Base-by-base conservation (phyloP, 352 stramenopile species). In the Globisporangium lucens region DNA sequence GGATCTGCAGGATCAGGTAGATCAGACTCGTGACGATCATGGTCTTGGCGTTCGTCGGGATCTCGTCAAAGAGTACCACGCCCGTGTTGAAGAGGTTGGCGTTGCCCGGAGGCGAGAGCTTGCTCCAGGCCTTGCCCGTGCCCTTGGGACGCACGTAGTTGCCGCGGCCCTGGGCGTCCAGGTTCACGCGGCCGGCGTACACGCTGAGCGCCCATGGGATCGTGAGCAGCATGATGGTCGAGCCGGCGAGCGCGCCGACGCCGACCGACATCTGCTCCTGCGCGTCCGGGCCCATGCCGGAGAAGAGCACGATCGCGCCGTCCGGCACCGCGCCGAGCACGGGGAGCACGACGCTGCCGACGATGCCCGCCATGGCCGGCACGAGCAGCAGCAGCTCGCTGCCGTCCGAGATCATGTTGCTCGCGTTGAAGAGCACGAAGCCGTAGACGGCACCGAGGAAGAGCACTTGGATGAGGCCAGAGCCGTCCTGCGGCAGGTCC, bases 211-310 rank as follows among this genome's bases (percentile, higher is more conserved):
- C 94, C 94, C 96, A 99, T 22, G 98, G 97, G 51, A 99, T 96
- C n/a, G 97, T 99, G 65, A 99, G 83, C 67, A 99, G 83, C 96
- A 99, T 99, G 74, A 99, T 99, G n/a, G 97, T 99, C 43, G 92
- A 98, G 61, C 97, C 98, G 1, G 98, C 97, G 35, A 99, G 89
- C 55, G 97, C 97, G 56, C 98, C 98, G n/a, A 99, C 95, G 66
- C 97, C 98, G 38, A 99, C 95, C 24, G 83, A 92, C 27, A 99
- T 83, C 59, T 98, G 95, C 70, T 99, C 80, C 76, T 99, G 95
- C 22, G 97, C 96, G 63, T 97, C 92, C 2, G 98, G 78, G 8
- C 89, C 88, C 83, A 93, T 94, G 24, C 97, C 97, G 10, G 91
- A 98, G 79, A 99, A 99, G 5, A 99, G 85, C 62, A 99, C 97